Evolutionary conservation across 2,329 filamentous ascomycete species (phyloP).

Genomic region (Paecilomyces niveus): DNA sequence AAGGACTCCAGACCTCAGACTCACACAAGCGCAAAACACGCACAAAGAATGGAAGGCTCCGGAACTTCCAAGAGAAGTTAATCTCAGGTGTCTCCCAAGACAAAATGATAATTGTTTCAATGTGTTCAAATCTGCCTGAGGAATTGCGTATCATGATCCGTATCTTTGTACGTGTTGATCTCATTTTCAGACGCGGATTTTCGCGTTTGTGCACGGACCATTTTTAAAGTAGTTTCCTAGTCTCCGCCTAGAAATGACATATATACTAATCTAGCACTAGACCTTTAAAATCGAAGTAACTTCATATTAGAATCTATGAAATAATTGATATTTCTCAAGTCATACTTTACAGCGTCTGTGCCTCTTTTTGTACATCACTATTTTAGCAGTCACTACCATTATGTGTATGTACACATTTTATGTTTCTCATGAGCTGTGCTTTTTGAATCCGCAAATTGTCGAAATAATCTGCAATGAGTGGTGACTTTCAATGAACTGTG

Average conservation of each 20-base stretch:
- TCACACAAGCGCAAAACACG: background rate
- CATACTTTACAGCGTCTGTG: background rate
- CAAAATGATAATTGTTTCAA: background rate
- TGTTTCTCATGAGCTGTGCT: background rate
- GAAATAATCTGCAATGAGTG: background rate
- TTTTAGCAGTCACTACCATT: background rate
- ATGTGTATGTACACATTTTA: background rate
- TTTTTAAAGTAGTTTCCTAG: conserved; percentile 15
- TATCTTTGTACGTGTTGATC: background rate
- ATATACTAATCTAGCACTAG: background rate
- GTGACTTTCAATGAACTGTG: background rate
- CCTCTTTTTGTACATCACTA: background rate
- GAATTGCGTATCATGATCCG: background rate
- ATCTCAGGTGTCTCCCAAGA: background rate
- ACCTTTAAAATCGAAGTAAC: background rate
- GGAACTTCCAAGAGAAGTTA: background rate
- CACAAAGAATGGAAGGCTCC: background rate
- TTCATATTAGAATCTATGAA: background rate
- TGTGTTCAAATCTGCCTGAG: background rate
- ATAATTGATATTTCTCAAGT: background rate
- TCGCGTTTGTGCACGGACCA: conserved; percentile 29
- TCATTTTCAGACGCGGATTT: conserved; percentile 18
- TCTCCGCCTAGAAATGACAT: background rate
- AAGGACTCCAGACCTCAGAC: background rate
- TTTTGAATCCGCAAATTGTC: background rate